Percentiles rank a stretch among this genome's conserved stretches.
These are phyloP conservation scores for Neurospora sp. DNA, from an alignment of 495 filamentous ascomycete species.

Conservation along the genomic window DNA sequence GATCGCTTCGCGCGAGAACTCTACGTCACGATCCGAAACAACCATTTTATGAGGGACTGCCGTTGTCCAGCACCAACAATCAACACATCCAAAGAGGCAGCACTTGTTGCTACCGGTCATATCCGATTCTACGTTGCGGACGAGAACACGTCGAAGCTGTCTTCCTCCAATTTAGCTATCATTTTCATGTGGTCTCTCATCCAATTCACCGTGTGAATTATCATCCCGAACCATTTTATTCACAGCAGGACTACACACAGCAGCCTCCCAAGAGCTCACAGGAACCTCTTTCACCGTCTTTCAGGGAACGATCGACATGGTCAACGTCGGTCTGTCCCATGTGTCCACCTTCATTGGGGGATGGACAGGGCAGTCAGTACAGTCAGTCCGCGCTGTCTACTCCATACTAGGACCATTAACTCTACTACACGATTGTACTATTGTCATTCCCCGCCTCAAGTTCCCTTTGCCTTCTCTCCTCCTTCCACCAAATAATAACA, in stretches of 20 bases:
- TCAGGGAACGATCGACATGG: too few relatives aligned
- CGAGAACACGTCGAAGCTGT: conserved; percentile 3
- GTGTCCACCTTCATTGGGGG: too few relatives aligned
- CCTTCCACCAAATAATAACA: too few relatives aligned
- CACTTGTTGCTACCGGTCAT: conserved; percentile 9
- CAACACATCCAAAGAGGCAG: background rate
- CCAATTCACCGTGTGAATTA: background rate
- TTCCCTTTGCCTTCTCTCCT: too few relatives aligned
- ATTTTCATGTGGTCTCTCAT: background rate
- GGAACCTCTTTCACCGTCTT: too few relatives aligned
- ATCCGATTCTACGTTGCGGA: conserved; percentile 15
- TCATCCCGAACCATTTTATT: background rate
- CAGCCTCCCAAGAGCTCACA: background rate
- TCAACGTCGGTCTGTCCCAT: too few relatives aligned
- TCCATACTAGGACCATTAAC: too few relatives aligned
- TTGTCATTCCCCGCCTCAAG: too few relatives aligned
- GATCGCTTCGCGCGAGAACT: conserved; percentile 15
- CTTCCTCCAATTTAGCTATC: background rate
- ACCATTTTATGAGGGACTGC: conserved; percentile 16
- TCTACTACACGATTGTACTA: too few relatives aligned
- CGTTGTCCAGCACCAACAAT: conserved; percentile 1
- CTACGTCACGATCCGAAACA: conserved; percentile 17
- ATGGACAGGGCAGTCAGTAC: too few relatives aligned
- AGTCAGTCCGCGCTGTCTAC: too few relatives aligned
- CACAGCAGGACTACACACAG: background rate